A percentile compares a stretch with the other conserved stretches of the same genome.
Conservation (phyloP, 2,329 filamentous ascomycete species). For the Penicillium sp. region DNA sequence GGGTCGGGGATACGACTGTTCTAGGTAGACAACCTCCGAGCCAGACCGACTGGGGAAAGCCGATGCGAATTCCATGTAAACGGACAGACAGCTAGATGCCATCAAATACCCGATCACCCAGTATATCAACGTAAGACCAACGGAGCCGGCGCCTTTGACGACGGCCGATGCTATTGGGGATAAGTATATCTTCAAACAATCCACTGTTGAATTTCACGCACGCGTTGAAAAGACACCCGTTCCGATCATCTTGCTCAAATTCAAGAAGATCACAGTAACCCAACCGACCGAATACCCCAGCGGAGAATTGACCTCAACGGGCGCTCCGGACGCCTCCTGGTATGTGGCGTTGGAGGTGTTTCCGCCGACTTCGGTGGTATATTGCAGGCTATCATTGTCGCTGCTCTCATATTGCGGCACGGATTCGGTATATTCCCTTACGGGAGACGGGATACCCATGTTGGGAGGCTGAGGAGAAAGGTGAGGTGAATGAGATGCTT, state of each 20-base stretch:
- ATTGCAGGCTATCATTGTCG: background rate
- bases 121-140: conserved; percentile 55
- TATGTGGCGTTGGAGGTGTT: conserved; percentile 48
- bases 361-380: conserved; percentile 9
- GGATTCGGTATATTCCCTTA: background rate
- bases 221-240: conserved; percentile 59
- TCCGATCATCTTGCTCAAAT: conserved; percentile 56
- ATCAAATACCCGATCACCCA: conserved; percentile 57
- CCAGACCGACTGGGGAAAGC: conserved; percentile 61
- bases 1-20: conserved; percentile 58
- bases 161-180: conserved; percentile 43
- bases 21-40: conserved; percentile 58
- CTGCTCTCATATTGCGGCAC: background rate
- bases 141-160: conserved; percentile 52
- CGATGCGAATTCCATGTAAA: conserved; percentile 56
- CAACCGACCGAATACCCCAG: conserved; percentile 52
- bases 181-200: background rate
- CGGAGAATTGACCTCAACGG: conserved; percentile 51
- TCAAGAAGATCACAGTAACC: conserved; percentile 52
- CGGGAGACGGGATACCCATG: background rate
- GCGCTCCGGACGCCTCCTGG: conserved; percentile 55
- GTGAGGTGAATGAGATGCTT: background rate
- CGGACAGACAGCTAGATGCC: conserved; percentile 46
- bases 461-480: background rate
- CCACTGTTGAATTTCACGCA: conserved; percentile 29